Evolutionary conservation across 1,284 basidiomycete species (phyloP).

Genomic region (Pisolithus thermaeus): DNA sequence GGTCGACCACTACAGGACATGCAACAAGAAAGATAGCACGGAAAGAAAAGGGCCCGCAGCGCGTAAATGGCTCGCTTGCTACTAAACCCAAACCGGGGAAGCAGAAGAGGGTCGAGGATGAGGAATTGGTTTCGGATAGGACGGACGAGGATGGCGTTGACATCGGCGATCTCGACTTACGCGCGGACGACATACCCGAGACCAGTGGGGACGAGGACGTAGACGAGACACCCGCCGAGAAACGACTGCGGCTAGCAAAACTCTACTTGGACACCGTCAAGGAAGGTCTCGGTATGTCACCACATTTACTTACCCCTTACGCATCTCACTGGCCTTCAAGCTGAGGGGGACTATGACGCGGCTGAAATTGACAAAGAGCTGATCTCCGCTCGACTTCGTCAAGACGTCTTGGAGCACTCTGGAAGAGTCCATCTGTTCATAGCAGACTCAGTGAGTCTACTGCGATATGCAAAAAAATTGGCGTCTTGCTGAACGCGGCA

Average conservation of each 20-base stretch:
- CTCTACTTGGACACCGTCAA: conserved; percentile 87
- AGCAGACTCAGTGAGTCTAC: conserved; percentile 53
- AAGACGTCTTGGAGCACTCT: conserved; percentile 82
- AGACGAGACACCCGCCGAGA: conserved; percentile 91
- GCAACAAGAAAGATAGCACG: conserved; percentile 23
- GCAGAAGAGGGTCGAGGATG: conserved; percentile 46
- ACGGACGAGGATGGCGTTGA: conserved; percentile 56
- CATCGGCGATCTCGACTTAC: conserved; percentile 77
- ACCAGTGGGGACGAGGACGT: conserved; percentile 76
- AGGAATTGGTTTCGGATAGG: conserved; percentile 65
- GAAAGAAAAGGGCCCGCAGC: conserved; percentile 14
- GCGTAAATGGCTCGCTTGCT: conserved; percentile 20
- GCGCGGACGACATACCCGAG: conserved; percentile 51
- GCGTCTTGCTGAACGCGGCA: conserved; percentile 17
- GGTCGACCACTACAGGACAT: conserved; percentile 32
- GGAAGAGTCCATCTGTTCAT: conserved; percentile 83
- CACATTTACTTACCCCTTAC: neutral
- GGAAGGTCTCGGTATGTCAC: conserved; percentile 61
- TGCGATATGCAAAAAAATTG: neutral
- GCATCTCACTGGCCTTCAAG: conserved; percentile 29
- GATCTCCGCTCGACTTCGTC: conserved; percentile 83
- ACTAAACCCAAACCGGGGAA: conserved; percentile 13
- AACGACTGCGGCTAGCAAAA: conserved; percentile 85
- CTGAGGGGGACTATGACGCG: conserved; percentile 86
- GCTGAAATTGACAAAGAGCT: conserved; percentile 91